phyloP scores from a whole-genome alignment of 768 basidiomycete species.

The Antrodiella citrinella region DNA sequence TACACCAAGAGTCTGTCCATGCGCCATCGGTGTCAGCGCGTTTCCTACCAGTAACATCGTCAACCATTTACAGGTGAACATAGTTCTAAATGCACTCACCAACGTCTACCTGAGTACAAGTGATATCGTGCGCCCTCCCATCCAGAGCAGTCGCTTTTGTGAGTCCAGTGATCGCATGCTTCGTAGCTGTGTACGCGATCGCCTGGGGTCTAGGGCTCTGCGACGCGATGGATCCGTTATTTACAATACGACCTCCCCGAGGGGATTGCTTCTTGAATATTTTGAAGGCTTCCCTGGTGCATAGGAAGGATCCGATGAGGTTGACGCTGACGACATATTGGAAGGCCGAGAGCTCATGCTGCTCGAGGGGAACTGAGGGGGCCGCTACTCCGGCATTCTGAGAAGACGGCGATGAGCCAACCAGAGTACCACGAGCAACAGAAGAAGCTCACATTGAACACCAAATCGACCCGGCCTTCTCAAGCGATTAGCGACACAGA shows the following conservation, averaged over 20 bases:
- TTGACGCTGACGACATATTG: constrained; percentile 64
- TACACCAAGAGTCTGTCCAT: constrained; percentile 37
- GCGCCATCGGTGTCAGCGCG: constrained; percentile 56
- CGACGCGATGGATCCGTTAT: constrained; percentile 77
- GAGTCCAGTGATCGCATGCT: constrained; percentile 72
- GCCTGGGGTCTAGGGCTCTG: constrained; percentile 60
- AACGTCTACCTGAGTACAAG: constrained; percentile 78
- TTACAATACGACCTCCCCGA: constrained; percentile 77
- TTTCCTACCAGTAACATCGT: constrained; percentile 40
- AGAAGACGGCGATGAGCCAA: background rate
- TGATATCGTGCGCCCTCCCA: constrained; percentile 64
- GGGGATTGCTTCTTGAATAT: constrained; percentile 70
- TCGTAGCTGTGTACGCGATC: constrained; percentile 64
- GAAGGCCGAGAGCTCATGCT: constrained; percentile 53
- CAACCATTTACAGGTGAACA: background rate
- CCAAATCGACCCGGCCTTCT: constrained; percentile 57
- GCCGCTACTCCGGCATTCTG: constrained; percentile 72
- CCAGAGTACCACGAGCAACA: background rate
- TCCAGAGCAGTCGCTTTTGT: constrained; percentile 75
- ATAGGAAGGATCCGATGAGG: constrained; percentile 64
- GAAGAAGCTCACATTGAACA: constrained; percentile 62
- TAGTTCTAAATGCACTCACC: constrained; percentile 31
- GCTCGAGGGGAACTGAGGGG: constrained; percentile 44
- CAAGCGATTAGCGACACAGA: background rate
- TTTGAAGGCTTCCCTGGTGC: constrained; percentile 66